A percentile compares a stretch with the other conserved stretches of the same genome.
phyloP scores from a whole-genome alignment of 768 basidiomycete genomes.

The Agrocybe praecox region DNA sequence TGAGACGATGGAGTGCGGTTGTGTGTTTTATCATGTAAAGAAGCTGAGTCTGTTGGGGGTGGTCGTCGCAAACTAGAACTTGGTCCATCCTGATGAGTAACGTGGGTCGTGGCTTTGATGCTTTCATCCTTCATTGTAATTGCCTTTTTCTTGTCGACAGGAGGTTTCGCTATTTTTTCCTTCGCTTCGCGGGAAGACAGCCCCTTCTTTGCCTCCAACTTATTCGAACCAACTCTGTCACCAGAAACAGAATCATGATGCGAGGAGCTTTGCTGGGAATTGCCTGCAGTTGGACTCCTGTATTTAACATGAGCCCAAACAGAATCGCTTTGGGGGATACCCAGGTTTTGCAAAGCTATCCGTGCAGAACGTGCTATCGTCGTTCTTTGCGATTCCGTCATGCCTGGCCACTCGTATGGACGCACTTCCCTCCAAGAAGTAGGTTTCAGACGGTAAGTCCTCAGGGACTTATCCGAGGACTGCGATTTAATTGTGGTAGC shows the following conservation, averaged over 20 bases:
- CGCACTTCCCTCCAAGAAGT: constrained; percentile 69
- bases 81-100: neutral
- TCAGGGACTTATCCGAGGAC: constrained; percentile 34
- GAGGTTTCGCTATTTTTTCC: constrained; percentile 44
- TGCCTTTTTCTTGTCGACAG: constrained; percentile 38
- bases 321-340: constrained; percentile 61
- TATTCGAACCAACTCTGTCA: constrained; percentile 10
- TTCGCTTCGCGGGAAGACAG: constrained; percentile 49
- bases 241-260: constrained; percentile 3
- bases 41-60: neutral
- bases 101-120: constrained; percentile 21
- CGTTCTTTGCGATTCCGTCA: constrained; percentile 49
- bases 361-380: constrained; percentile 57
- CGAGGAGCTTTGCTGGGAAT: constrained; percentile 13
- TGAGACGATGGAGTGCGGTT: neutral
- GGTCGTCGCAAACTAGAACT: neutral
- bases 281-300: constrained; percentile 20
- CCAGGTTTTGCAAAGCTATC: constrained; percentile 45
- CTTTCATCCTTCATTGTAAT: constrained; percentile 54
- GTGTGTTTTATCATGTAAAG: neutral
- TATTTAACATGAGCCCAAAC: constrained; percentile 58
- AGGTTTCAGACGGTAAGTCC: constrained; percentile 56
- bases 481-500: constrained; percentile 33
- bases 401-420: constrained; percentile 61
- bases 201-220: constrained; percentile 42